Percentiles rank a stretch among this genome's conserved stretches.
Conservation (phyloP, 495 filamentous ascomycete species). For the Penicillium robsamsonii region DNA sequence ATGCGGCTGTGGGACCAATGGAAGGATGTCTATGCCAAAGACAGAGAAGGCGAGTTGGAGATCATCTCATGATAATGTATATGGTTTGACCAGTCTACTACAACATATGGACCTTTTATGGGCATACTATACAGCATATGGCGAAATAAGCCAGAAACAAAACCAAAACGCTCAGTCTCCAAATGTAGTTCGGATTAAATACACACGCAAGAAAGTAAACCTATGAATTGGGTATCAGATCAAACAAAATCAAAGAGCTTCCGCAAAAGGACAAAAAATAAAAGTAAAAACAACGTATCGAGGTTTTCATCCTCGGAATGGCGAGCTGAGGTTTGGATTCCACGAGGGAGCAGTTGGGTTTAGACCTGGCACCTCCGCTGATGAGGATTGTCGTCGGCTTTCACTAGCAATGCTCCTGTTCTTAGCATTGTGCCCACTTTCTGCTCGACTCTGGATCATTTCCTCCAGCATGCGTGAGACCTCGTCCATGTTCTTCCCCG, state of each 20-base stretch:
- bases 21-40: conserved; percentile 79
- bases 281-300: neutral
- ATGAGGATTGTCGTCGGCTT: conserved; percentile 38
- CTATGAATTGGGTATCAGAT: conserved; percentile 33
- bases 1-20: conserved; percentile 79
- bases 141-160: conserved; percentile 1
- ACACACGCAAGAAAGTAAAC: conserved; percentile 16
- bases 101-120: conserved; percentile 1
- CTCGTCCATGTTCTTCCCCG: conserved; percentile 75
- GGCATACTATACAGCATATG: neutral
- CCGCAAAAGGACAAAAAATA: conserved; percentile 17
- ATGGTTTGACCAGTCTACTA: neutral
- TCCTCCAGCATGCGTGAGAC: conserved; percentile 88
- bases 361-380: conserved; percentile 28
- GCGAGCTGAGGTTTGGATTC: conserved; percentile 11
- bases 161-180: conserved; percentile 5
- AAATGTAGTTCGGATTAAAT: conserved; percentile 6
- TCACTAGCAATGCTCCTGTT: conserved; percentile 44
- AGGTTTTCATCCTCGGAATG: conserved; percentile 9
- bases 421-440: conserved; percentile 61
- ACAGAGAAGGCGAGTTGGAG: conserved; percentile 69
- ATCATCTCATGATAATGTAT: conserved; percentile 62
- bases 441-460: conserved; percentile 88
- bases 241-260: conserved; percentile 7
- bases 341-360: conserved; percentile 21